phyloP scores from a whole-genome alignment of 192 early-diverging fungal species.

The Mortierella antarctica region DNA sequence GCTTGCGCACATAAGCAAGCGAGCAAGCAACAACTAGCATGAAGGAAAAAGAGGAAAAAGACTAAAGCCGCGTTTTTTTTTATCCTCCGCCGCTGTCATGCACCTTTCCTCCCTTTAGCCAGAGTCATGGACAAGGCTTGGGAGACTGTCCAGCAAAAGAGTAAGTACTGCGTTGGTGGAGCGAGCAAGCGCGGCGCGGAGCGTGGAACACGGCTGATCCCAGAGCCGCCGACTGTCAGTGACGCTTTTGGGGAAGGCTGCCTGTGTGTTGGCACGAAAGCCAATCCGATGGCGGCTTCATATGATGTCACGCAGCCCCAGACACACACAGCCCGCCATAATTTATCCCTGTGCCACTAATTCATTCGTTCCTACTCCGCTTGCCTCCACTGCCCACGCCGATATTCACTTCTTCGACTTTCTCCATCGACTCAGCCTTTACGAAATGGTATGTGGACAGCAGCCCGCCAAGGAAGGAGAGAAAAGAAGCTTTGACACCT shows the following conservation, averaged over 20 bases:
- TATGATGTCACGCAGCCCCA: conserved; percentile 11
- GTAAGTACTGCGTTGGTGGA: conserved; percentile 58
- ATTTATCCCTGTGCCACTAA: not conserved
- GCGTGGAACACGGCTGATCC: not conserved
- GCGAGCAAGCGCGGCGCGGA: too few species aligned
- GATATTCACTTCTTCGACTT: not conserved
- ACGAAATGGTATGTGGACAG: conserved; percentile 77
- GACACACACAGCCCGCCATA: not conserved
- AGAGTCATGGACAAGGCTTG: conserved; percentile 79
- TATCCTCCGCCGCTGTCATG: not conserved
- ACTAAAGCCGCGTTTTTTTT: not conserved
- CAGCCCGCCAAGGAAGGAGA: not conserved
- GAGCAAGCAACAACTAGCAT: not conserved
- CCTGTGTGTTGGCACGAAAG: not conserved
- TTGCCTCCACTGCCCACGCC: conserved; percentile 3
- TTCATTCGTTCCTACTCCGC: not conserved
- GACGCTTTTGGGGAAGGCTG: conserved; percentile 22
- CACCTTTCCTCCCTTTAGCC: conserved; percentile 38
- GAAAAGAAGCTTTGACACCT: not conserved
- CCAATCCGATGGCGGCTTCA: not conserved
- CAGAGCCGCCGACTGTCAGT: not conserved
- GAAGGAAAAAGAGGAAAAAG: not conserved
- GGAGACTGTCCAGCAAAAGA: conserved; percentile 95
- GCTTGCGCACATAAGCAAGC: not conserved
- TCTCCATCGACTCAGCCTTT: conserved; percentile 64